Percentiles rank a stretch among this genome's conserved stretches.
Evolutionary conservation across 2,329 filamentous ascomycete genomes (phyloP).

Genomic region (Cylindrodendrum hubeiense): DNA sequence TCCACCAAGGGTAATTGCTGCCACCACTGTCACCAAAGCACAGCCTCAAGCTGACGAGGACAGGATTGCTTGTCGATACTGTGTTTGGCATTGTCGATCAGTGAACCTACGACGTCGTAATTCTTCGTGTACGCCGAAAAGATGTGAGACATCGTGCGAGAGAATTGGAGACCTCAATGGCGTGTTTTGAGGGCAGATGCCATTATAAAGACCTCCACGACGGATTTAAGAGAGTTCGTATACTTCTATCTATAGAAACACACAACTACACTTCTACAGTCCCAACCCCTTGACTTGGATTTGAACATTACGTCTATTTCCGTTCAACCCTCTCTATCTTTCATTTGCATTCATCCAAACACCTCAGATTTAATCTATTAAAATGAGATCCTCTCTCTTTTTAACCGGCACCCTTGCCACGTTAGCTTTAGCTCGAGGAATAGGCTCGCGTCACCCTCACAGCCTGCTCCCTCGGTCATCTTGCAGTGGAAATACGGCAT

Average conservation of each 20-base stretch:
- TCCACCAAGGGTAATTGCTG: too few species aligned
- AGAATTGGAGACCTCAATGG: neutral
- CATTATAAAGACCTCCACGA: neutral
- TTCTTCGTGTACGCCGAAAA: neutral
- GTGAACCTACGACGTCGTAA: neutral
- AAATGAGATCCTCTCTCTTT: slow-evolving; percentile 4
- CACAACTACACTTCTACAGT: neutral
- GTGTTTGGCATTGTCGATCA: neutral
- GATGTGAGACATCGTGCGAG: neutral
- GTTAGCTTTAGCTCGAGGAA: neutral
- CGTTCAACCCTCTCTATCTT: neutral
- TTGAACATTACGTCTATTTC: neutral
- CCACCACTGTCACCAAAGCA: too few species aligned
- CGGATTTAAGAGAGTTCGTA: neutral
- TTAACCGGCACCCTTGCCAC: slow-evolving; percentile 6
- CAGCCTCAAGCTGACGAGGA: too few species aligned
- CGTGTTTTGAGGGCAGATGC: neutral
- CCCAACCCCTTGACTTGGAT: neutral
- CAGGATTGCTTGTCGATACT: neutral
- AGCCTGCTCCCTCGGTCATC: neutral
- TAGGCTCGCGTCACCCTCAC: neutral
- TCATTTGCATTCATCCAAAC: neutral
- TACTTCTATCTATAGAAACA: too few species aligned
- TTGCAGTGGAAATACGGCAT: slow-evolving; percentile 42
- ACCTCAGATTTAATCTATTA: neutral